Evolutionary conservation across 2,329 filamentous ascomycete genomes (phyloP).

Genomic region (Fusarium mundagurra): DNA sequence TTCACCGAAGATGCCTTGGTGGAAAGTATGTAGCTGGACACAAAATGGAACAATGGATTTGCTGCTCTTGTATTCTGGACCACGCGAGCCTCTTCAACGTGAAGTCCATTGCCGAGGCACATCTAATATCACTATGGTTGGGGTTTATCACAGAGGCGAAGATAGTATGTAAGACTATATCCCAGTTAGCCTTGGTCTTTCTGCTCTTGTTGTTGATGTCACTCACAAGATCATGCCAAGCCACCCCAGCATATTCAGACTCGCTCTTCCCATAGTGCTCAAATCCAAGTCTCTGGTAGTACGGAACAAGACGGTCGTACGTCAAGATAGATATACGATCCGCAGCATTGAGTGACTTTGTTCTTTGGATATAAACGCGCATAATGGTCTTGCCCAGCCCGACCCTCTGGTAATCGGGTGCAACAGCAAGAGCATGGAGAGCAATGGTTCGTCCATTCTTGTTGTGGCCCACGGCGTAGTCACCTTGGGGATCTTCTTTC

Average conservation of each 20-base stretch:
- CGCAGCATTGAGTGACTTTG: slow-evolving; percentile 21
- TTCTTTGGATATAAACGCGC: slow-evolving; percentile 33
- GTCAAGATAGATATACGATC: slow-evolving; percentile 46
- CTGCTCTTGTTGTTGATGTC: fast-evolving
- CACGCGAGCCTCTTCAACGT: background rate
- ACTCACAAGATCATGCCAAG: slow-evolving; percentile 46
- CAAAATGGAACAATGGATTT: background rate
- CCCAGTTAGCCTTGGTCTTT: background rate
- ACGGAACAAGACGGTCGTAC: slow-evolving; percentile 44
- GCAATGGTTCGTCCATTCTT: slow-evolving; percentile 42
- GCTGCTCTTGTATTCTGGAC: background rate
- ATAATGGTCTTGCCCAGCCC: slow-evolving; percentile 44
- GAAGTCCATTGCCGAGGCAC: background rate
- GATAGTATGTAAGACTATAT: slow-evolving; percentile 16
- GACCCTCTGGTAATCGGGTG: slow-evolving; percentile 36
- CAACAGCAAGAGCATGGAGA: slow-evolving; percentile 44
- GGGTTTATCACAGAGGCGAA: background rate
- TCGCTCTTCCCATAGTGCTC: slow-evolving; percentile 45
- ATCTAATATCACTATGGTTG: background rate
- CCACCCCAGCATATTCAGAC: slow-evolving; percentile 44
- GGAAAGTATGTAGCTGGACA: background rate
- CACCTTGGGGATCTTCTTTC: slow-evolving; percentile 30
- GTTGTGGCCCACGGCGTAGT: slow-evolving; percentile 35
- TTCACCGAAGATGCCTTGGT: background rate
- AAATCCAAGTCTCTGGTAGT: slow-evolving; percentile 46